These are phyloP conservation scores for Penicillium corylophilum DNA, from an alignment of 2,329 filamentous ascomycete species.

Conservation along the genomic window DNA sequence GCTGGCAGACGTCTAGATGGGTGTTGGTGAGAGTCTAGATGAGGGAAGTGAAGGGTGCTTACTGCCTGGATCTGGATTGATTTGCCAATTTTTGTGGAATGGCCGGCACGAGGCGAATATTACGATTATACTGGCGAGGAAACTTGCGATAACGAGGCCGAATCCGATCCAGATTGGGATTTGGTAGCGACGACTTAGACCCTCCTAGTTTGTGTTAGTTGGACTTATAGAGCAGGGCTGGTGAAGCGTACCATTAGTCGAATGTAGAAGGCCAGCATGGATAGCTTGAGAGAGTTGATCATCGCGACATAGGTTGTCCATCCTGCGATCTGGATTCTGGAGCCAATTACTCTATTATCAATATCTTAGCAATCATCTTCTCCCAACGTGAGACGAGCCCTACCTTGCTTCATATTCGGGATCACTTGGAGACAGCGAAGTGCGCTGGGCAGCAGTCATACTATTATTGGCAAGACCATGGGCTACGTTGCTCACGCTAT, in stretches of 20 bases:
- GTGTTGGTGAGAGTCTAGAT: neutral
- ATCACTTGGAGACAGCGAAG: slow-evolving; percentile 40
- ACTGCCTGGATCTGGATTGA: slow-evolving; percentile 57
- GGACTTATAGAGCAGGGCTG: neutral
- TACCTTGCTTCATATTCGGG: slow-evolving; percentile 45
- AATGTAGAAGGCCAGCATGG: slow-evolving; percentile 55
- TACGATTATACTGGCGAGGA: slow-evolving; percentile 47
- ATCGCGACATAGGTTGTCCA: slow-evolving; percentile 54
- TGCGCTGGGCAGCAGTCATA: slow-evolving; percentile 52
- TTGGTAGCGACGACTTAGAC: slow-evolving; percentile 25
- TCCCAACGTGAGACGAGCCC: neutral
- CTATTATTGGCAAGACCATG: slow-evolving; percentile 56
- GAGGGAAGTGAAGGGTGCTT: slow-evolving; percentile 23
- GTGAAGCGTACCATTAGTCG: slow-evolving; percentile 44
- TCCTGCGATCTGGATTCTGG: slow-evolving; percentile 52
- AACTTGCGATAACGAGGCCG: slow-evolving; percentile 47
- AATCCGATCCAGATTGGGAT: slow-evolving; percentile 52
- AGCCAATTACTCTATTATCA: slow-evolving; percentile 47
- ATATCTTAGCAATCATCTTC: neutral
- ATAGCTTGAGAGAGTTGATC: slow-evolving; percentile 52
- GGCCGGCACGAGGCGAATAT: slow-evolving; percentile 53
- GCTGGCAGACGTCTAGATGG: slow-evolving; percentile 45
- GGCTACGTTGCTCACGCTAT: slow-evolving; percentile 47
- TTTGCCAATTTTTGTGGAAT: slow-evolving; percentile 56
- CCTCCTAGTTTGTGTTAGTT: slow-evolving; percentile 16